phyloP scores from a whole-genome alignment of 345 rosid genomes.

The Eucalyptus paniculata region DNA sequence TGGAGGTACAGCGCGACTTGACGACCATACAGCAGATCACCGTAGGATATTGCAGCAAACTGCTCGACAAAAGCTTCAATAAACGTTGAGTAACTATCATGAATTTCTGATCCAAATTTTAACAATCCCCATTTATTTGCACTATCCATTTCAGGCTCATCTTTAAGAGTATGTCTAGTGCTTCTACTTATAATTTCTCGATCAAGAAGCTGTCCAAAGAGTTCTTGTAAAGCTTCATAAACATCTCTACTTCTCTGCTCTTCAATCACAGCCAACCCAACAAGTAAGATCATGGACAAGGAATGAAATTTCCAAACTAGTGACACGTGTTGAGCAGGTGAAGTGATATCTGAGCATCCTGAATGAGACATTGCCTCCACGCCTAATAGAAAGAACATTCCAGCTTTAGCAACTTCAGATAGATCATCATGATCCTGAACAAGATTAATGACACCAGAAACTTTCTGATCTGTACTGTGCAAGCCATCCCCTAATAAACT shows the following conservation, averaged over 20 bases:
- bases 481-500: conserved; percentile 24
- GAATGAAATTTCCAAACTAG: conserved; percentile 87
- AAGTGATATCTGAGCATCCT: conserved; percentile 12
- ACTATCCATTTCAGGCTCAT: conserved; percentile 1
- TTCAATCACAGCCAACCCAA: conserved; percentile 67
- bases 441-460: neutral
- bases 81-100: conserved; percentile 61
- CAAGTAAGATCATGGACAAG: conserved; percentile 51
- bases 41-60: conserved; percentile 71
- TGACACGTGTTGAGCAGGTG: conserved; percentile 43
- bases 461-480: conserved; percentile 9
- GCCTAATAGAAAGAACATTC: conserved; percentile 73
- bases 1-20: conserved; percentile 73
- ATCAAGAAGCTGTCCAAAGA: conserved; percentile 55
- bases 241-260: conserved; percentile 52
- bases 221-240: conserved; percentile 62
- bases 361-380: conserved; percentile 49
- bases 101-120: conserved; percentile 60
- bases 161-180: neutral
- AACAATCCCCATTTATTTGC: conserved; percentile 15
- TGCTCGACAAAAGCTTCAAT: conserved; percentile 74
- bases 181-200: conserved; percentile 12
- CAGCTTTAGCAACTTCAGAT: conserved; percentile 54
- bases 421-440: conserved; percentile 14
- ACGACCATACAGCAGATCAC: conserved; percentile 58